Base-by-base conservation (phyloP, 495 filamentous ascomycete genomes). In the Talaromyces nanjingensis region DNA sequence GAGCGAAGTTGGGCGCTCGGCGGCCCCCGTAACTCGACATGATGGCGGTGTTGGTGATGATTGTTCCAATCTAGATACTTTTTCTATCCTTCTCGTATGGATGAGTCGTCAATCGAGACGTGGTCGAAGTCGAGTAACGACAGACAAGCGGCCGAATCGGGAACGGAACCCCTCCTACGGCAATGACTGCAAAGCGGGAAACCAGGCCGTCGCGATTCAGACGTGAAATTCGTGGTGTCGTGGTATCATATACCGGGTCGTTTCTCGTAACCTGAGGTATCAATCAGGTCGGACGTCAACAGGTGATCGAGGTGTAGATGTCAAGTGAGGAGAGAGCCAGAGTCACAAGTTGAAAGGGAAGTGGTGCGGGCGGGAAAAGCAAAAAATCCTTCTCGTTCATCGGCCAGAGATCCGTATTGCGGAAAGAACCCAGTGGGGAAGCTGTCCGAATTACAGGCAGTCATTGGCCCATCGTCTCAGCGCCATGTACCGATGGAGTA, bases 1-100 rank as follows among this genome's bases (percentile, higher is more conserved):
- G 88, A 60, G 91, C 90, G 70, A 96, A 90, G 72, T 93, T 96
- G 65, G 90, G 88, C 60, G 82, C 86, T 64, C 86, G 84, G 58
- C 91, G 89, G 65, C 83, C 84, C 71, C 83, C 84, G 82, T 84
- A 92, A 67, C 74, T 78, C 63, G 89, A 79, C 39, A 14, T 64
- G 22, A 20, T 53, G 53, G n/a, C 24, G 27, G 6, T 31, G 16
- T 39, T 42, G n/a, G 6, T 37, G 33, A 6, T 37, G 24, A 20
- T 64, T 25, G 42, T 22, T 37, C 18, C 49, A 9, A 20, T 27
- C 27, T 20, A 55, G n/a, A 14, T 20, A 6, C 5, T 45, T 7
- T 49, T 49, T 20, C 18, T 49, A 9, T 49, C 7, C 7, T 18
- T 20, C 18, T 49, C n/a, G 6, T 45, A 20, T 9, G 16, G 6